phyloP scores from a whole-genome alignment of 352 stramenopile genomes.

The Nothophytophthora sp. region DNA sequence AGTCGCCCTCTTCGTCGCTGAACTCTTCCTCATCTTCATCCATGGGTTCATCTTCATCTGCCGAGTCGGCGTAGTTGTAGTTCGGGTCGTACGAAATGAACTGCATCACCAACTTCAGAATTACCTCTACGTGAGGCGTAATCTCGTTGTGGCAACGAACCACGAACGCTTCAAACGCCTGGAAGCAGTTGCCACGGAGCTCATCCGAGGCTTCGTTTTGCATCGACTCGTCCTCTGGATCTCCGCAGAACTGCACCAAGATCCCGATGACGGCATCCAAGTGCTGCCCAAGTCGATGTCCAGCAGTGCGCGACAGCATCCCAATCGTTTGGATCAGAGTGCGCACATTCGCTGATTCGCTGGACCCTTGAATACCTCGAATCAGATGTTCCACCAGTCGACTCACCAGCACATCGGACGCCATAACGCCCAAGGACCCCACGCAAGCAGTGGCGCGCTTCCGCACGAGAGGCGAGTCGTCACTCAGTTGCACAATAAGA shows the following conservation, averaged over 20 bases:
- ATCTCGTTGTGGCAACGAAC: slow-evolving; percentile 96
- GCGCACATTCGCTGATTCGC: slow-evolving; percentile 76
- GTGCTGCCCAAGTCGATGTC: slow-evolving; percentile 95
- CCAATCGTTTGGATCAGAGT: slow-evolving; percentile 98
- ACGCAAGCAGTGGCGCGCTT: slow-evolving; percentile 97
- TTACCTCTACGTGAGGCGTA: slow-evolving; percentile 92
- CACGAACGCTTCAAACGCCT: slow-evolving; percentile 98
- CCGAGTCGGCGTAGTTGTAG: slow-evolving; percentile 97
- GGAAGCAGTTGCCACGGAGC: slow-evolving; percentile 98
- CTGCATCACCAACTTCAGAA: slow-evolving; percentile 88
- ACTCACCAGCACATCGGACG: slow-evolving; percentile 94
- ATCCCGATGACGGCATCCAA: slow-evolving; percentile 97
- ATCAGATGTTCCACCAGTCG: slow-evolving; percentile 93
- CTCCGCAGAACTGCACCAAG: slow-evolving; percentile 94
- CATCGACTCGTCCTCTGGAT: slow-evolving; percentile 90
- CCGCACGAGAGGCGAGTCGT: slow-evolving; percentile 88
- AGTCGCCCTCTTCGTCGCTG: slow-evolving; percentile 86
- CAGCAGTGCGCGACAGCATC: slow-evolving; percentile 95
- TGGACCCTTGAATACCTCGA: slow-evolving; percentile 84
- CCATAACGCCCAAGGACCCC: slow-evolving; percentile 94
- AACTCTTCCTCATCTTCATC: slow-evolving; percentile 87
- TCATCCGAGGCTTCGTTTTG: slow-evolving; percentile 96
- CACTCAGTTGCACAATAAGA: slow-evolving; percentile 82
- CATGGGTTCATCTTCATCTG: slow-evolving; percentile 88
- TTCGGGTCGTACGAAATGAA: slow-evolving; percentile 99